Conservation (phyloP, 768 basidiomycete species). For the Tephrocybe rancida region DNA sequence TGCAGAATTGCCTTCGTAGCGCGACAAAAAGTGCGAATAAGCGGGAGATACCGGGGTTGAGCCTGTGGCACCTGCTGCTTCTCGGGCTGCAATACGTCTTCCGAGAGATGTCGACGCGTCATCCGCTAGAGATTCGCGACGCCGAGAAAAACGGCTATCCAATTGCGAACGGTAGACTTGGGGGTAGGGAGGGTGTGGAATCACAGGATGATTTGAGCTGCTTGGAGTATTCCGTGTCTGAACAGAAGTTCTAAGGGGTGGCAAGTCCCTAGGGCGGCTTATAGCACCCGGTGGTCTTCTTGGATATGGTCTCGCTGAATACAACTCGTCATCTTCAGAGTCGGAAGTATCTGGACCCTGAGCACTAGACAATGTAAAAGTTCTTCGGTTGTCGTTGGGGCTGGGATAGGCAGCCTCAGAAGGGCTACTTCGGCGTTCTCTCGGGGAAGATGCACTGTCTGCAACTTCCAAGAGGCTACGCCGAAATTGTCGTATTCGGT, state of each 20-base stretch:
- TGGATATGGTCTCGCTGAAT: neutral
- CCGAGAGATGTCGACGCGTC: constrained; percentile 41
- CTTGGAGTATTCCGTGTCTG: neutral
- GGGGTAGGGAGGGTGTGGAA: neutral
- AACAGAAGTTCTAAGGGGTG: too few relatives aligned
- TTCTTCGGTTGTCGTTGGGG: constrained; percentile 28
- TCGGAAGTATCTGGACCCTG: constrained; percentile 1
- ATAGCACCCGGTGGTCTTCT: too few relatives aligned
- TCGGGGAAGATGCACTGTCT: constrained; percentile 30
- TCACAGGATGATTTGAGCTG: neutral
- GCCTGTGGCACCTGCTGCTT: constrained; percentile 28
- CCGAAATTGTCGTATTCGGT: constrained; percentile 56
- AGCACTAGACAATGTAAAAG: too few relatives aligned
- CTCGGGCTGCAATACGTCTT: constrained; percentile 40
- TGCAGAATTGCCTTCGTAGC: constrained; percentile 9
- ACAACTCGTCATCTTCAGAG: neutral
- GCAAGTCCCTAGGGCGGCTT: too few relatives aligned
- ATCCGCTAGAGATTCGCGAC: constrained; percentile 26
- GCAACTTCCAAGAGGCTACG: constrained; percentile 49
- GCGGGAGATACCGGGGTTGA: constrained; percentile 5
- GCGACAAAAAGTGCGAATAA: constrained; percentile 13
- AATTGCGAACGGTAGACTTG: constrained; percentile 25
- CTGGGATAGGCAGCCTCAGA: constrained; percentile 31
- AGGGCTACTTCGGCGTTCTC: constrained; percentile 4
- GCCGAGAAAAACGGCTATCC: constrained; percentile 25